Conservation (phyloP, 192 early-diverging fungal species). For the Rhizophagus prolifer region DNA sequence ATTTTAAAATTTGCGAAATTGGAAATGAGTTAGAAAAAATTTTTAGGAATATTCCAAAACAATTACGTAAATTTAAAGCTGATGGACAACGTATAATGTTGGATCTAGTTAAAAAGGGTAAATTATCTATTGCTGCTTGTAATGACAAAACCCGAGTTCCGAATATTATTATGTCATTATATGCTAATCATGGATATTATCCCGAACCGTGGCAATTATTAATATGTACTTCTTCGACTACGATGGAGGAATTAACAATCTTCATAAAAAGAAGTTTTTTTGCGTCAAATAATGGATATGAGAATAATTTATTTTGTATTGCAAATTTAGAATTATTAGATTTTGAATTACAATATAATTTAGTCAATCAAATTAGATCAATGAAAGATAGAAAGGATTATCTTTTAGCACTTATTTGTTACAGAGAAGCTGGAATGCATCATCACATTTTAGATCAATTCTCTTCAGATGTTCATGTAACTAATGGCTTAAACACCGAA, state of each 20-base stretch:
- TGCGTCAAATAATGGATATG: constrained; percentile 17
- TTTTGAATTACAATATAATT: constrained; percentile 23
- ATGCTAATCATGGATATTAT: constrained; percentile 25
- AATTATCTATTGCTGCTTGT: constrained; percentile 29
- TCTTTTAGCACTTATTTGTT: constrained; percentile 25
- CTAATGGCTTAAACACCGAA: neutral
- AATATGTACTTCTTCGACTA: constrained; percentile 28
- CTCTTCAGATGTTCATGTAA: constrained; percentile 12
- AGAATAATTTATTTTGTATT: constrained; percentile 27
- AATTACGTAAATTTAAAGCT: neutral
- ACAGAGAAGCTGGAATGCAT: constrained; percentile 18
- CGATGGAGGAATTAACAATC: constrained; percentile 20
- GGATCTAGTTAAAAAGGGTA: constrained; percentile 14
- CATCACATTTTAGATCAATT: constrained; percentile 32
- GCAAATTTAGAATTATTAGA: constrained; percentile 26
- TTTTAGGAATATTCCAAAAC: neutral
- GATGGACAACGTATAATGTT: neutral
- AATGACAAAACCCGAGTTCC: constrained; percentile 14
- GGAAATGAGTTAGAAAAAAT: neutral
- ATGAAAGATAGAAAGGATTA: neutral
- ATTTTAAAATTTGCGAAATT: constrained; percentile 1
- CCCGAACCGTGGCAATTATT: constrained; percentile 28
- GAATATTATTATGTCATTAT: constrained; percentile 29
- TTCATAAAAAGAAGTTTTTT: constrained; percentile 31
- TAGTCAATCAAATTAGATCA: constrained; percentile 18